A percentile compares a stretch with the other conserved stretches of the same genome.
Evolutionary conservation across 805 yeast genomes (phyloP).

Genomic region (Saccharomycodes ludwigii): DNA sequence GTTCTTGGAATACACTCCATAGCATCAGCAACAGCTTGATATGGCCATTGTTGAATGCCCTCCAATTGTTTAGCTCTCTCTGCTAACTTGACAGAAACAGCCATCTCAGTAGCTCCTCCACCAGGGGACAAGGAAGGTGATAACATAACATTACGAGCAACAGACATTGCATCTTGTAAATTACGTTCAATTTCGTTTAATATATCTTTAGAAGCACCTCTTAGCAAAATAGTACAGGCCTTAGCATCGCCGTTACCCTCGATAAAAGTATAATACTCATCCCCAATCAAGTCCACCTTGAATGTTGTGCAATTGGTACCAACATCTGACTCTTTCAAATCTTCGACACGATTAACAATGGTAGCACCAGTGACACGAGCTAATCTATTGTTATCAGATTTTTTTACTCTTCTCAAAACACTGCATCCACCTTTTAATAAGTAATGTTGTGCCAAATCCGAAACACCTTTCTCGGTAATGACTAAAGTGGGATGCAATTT

Average conservation of each 20-base stretch:
- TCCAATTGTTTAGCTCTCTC: slow-evolving; percentile 87
- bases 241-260: slow-evolving; percentile 73
- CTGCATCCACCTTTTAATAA: slow-evolving; percentile 86
- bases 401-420: slow-evolving; percentile 86
- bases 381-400: slow-evolving; percentile 91
- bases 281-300: slow-evolving; percentile 91
- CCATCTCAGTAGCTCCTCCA: slow-evolving; percentile 99
- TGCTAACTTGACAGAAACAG: slow-evolving; percentile 75
- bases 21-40: slow-evolving; percentile 97
- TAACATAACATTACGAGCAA: slow-evolving; percentile 84
- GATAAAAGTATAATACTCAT: slow-evolving; percentile 85
- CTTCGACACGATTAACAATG: slow-evolving; percentile 90
- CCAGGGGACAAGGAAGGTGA: slow-evolving; percentile 96
- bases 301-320: slow-evolving; percentile 86
- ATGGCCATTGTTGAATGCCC: slow-evolving; percentile 97
- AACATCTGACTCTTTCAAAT: slow-evolving; percentile 77
- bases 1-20: slow-evolving; percentile 98
- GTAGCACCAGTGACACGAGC: slow-evolving; percentile 97
- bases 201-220: slow-evolving; percentile 97
- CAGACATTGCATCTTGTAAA: slow-evolving; percentile 97
- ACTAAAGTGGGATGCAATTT: slow-evolving; percentile 86
- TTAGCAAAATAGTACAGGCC: slow-evolving; percentile 84
- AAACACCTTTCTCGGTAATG: slow-evolving; percentile 95
- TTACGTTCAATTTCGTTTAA: slow-evolving; percentile 93
- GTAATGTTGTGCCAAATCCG: slow-evolving; percentile 95